Evolutionary conservation across 805 yeast genomes (phyloP).

Genomic region (Candida mattraensis): DNA sequence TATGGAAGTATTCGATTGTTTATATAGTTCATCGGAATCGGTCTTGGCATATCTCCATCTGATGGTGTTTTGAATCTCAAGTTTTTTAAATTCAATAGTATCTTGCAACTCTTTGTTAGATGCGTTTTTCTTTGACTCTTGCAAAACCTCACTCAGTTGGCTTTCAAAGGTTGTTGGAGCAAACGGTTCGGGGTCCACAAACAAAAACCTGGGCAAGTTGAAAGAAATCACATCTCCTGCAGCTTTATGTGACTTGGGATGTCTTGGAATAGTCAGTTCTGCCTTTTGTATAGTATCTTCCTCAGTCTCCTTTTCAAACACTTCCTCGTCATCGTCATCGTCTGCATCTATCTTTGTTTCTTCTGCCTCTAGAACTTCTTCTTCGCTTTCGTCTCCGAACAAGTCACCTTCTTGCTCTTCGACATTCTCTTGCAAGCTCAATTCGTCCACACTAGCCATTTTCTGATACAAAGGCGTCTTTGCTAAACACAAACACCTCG

Average conservation of each 20-base stretch:
- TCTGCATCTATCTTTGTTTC: constrained; percentile 36
- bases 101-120: constrained; percentile 57
- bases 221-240: constrained; percentile 40
- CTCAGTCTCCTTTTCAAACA: constrained; percentile 36
- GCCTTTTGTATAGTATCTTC: constrained; percentile 31
- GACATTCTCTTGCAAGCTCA: constrained; percentile 23
- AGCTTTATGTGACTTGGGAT: constrained; percentile 44
- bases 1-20: constrained; percentile 86
- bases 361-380: constrained; percentile 26
- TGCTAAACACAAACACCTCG: constrained; percentile 1
- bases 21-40: constrained; percentile 67
- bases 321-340: constrained; percentile 36
- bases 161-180: constrained; percentile 56
- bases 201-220: constrained; percentile 79
- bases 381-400: constrained; percentile 34
- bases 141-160: constrained; percentile 50
- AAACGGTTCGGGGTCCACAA: constrained; percentile 83
- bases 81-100: constrained; percentile 32
- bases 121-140: constrained; percentile 35
- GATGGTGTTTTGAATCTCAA: constrained; percentile 58
- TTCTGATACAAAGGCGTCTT: background rate
- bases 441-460: constrained; percentile 1
- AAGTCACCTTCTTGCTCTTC: constrained; percentile 37
- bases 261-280: constrained; percentile 49
- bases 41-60: constrained; percentile 92